Base-by-base conservation (phyloP, 768 basidiomycete genomes). In the Rhodosporidiobolus sp. region DNA sequence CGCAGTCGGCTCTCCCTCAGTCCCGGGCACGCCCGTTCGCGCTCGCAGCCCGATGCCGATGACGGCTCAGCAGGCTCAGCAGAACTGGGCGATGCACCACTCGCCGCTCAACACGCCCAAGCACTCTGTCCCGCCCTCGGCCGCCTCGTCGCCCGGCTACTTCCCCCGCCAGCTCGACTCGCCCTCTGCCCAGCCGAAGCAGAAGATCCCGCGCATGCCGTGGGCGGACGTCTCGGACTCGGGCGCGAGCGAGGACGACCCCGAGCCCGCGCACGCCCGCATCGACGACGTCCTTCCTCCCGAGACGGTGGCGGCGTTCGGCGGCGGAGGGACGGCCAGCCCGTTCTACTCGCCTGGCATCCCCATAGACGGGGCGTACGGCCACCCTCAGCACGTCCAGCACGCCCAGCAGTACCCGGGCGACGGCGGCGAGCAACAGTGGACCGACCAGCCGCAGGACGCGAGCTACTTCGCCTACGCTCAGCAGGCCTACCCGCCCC, bases 31-130 rank as follows among this genome's bases (percentile, higher is more conserved):
- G 11, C 74, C 74, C 3, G 24, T 54, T 19, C 67, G 74, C 26
- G 30, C 70, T 17, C 67, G 56, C 2, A 72, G 67, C 53, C 74
- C 74, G 16, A 69, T 72, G 71, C 67, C 70, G 53, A 69, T 67
- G 52, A 59, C 70, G 26, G 67, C 74, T 0, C 70, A 72, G 1
- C 67, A 69, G 22, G 74, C 74, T 26, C 74, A 75, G 49, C 67
- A 68, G 64, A 59, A 72, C 24, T 75, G 74, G 74, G 70, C 67
- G 9, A 28, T 61, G 28, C 52, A 68, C 35, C 70, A 71, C 38
- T 75, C 74, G 22, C 74, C 74, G 12, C 74, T 75, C 56, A 65
- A 60, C 50, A 75, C 74, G 54, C 74, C 74, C 17, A 69, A 66
- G 55, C 63, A 62, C 43, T 63, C 59, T 4, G 53, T 65, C 12